These are phyloP conservation scores for Trichoderma cornu-damae DNA, from an alignment of 2,329 filamentous ascomycete species.

Conservation along the genomic window DNA sequence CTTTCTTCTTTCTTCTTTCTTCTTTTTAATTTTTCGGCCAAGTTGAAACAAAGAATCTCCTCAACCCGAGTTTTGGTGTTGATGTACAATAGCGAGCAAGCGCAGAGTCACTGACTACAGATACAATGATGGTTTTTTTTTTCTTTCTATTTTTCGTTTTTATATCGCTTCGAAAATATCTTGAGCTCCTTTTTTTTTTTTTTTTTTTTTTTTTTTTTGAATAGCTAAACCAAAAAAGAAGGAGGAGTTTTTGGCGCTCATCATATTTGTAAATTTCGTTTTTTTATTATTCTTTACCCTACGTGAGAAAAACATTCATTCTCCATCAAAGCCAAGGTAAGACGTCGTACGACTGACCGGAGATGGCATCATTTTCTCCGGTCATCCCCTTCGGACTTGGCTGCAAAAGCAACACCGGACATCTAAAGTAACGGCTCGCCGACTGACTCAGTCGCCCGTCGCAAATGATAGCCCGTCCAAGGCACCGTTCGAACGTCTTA, in stretches of 20 bases:
- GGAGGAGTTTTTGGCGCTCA: background rate
- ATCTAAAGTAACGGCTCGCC: background rate
- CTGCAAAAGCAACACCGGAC: background rate
- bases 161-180: background rate
- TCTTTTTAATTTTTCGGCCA: constrained; percentile 1
- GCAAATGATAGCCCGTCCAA: background rate
- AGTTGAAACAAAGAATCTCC: background rate
- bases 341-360: background rate
- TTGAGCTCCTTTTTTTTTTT: background rate
- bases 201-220: too few relatives aligned
- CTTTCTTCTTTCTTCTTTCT: too few relatives aligned
- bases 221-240: background rate
- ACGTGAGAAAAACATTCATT: too few relatives aligned
- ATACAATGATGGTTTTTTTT: background rate
- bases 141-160: background rate
- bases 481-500: background rate
- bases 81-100: constrained; percentile 10
- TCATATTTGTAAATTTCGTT: background rate
- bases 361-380: background rate
- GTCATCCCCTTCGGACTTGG: background rate
- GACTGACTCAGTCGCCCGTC: constrained; percentile 3
- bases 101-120: background rate
- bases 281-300: too few relatives aligned
- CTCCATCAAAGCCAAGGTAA: too few relatives aligned
- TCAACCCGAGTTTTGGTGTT: background rate